These are phyloP conservation scores for Passalora sequoiae DNA, from an alignment of 2,329 filamentous ascomycete species.

Conservation along the genomic window DNA sequence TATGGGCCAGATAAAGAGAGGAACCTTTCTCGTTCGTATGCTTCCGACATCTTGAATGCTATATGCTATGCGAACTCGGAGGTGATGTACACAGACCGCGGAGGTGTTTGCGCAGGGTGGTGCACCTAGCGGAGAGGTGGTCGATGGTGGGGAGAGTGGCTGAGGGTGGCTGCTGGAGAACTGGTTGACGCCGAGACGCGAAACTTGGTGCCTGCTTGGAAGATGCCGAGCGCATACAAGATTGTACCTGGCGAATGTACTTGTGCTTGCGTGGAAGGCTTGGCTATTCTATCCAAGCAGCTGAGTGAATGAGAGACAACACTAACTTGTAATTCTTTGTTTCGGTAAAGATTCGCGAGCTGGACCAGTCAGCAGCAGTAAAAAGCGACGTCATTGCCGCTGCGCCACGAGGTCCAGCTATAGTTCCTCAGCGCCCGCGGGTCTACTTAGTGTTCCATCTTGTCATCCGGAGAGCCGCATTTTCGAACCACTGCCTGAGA, in stretches of 20 bases:
- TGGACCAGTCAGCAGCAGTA: neutral
- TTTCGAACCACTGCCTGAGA: neutral
- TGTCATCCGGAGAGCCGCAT: neutral
- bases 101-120: too few relatives aligned
- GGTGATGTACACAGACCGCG: too few relatives aligned
- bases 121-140: too few relatives aligned
- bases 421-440: too few relatives aligned
- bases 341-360: neutral
- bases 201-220: slow-evolving; percentile 5
- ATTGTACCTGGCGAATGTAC: too few relatives aligned
- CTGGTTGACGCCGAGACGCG: neutral
- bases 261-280: neutral
- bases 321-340: neutral
- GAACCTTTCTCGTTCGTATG: slow-evolving; percentile 57
- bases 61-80: too few relatives aligned
- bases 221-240: too few relatives aligned
- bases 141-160: too few relatives aligned
- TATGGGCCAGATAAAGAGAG: slow-evolving; percentile 16
- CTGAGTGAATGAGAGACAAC: too few relatives aligned
- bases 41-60: slow-evolving; percentile 50
- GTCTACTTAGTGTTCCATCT: neutral
- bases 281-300: neutral
- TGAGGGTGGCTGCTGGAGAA: too few relatives aligned
- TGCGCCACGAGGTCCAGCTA: too few relatives aligned
- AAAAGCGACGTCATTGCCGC: neutral